Evolutionary conservation across 108 stramenopile species (phyloP).

Genomic region (Cyclotella atomus): DNA sequence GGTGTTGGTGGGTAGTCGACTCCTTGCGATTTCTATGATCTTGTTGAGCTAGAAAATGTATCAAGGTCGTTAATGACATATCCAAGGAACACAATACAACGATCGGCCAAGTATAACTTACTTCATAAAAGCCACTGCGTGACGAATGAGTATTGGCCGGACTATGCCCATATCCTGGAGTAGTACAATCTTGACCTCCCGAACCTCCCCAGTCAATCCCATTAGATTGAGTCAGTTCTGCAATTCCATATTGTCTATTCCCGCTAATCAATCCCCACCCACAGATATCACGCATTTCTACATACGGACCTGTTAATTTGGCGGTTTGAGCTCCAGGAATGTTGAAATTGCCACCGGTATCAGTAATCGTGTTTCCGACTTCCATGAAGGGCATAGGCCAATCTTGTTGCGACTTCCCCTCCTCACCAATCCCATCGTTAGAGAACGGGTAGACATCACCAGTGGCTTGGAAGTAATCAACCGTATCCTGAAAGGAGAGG

Average conservation of each 20-base stretch:
- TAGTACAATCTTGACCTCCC: conserved; percentile 3
- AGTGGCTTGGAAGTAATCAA: conserved; percentile 21
- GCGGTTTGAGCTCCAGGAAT: conserved; percentile 5
- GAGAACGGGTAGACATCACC: conserved; percentile 26
- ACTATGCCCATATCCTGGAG: neutral
- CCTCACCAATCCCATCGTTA: conserved; percentile 19
- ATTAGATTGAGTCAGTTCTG: conserved; percentile 1
- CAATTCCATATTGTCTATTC: neutral
- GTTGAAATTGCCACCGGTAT: conserved; percentile 16
- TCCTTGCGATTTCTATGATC: conserved; percentile 22
- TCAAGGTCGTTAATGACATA: neutral
- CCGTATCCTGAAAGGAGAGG: conserved; percentile 11
- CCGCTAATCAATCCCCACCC: neutral
- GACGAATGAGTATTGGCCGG: conserved; percentile 12
- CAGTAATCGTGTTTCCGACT: conserved; percentile 4
- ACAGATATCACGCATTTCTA: conserved; percentile 20
- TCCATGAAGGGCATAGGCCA: conserved; percentile 42
- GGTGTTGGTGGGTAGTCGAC: conserved; percentile 11
- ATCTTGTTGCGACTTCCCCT: conserved; percentile 15
- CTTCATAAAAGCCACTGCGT: conserved; percentile 31
- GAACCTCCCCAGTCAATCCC: conserved; percentile 25
- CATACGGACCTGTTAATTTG: conserved; percentile 11
- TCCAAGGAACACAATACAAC: neutral
- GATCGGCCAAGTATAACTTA: no score
- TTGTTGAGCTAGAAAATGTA: conserved; percentile 7